phyloP scores from a whole-genome alignment of 345 rosid genomes.

The Orychophragmus violaceus region DNA sequence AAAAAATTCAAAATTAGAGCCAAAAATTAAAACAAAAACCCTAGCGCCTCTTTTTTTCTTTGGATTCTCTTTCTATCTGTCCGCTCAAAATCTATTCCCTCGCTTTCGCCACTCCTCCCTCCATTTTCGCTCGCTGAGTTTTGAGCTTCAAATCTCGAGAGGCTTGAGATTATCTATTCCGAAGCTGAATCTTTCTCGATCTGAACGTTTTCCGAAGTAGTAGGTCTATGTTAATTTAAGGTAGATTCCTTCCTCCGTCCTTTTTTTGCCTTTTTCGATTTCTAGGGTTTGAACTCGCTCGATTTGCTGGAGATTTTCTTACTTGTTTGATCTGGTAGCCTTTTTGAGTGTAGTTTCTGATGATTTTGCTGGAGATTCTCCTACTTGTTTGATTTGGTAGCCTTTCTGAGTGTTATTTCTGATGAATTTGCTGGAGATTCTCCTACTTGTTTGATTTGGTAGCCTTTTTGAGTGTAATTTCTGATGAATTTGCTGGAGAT shows the following conservation, averaged over 20 bases:
- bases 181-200: slow-evolving; percentile 7
- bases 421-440: not conserved
- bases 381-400: not conserved
- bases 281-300: slow-evolving; percentile 7
- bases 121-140: slow-evolving; percentile 17
- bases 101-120: slow-evolving; percentile 25
- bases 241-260: slow-evolving; percentile 9
- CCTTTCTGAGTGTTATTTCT: not conserved
- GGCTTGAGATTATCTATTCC: not conserved
- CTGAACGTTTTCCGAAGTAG: not conserved
- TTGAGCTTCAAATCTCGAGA: slow-evolving; percentile 14
- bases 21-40: slow-evolving; percentile 47
- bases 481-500: not conserved
- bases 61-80: not conserved
- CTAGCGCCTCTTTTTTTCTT: slow-evolving; percentile 38
- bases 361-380: not conserved
- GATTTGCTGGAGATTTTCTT: not conserved
- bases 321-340: not conserved
- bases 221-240: slow-evolving; percentile 3
- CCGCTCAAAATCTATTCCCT: slow-evolving; percentile 29
- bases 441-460: not conserved
- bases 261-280: not conserved
- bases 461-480: not conserved
- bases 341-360: not conserved
- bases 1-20: slow-evolving; percentile 41